A percentile compares a stretch with the other conserved stretches of the same genome.
phyloP scores from a whole-genome alignment of 306 rosid genomes.

The Calophaca sinica region DNA sequence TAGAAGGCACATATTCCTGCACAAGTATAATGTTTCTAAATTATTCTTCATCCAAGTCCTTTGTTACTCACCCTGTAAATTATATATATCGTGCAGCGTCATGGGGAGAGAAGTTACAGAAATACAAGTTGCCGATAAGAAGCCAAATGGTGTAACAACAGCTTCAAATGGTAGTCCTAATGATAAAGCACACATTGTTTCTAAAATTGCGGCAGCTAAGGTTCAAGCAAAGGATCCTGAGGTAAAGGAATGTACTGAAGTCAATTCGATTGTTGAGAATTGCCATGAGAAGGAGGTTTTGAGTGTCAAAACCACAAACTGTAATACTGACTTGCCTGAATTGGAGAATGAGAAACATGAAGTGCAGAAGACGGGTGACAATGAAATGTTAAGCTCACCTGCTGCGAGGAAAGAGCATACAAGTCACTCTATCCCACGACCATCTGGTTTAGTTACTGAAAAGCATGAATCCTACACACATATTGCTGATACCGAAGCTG shows the following conservation, averaged over 20 bases:
- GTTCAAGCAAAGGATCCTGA: conserved; percentile 61
- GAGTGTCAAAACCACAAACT: conserved; percentile 58
- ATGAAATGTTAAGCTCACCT: conserved; percentile 54
- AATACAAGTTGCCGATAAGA: conserved; percentile 55
- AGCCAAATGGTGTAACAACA: conserved; percentile 53
- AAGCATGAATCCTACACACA: conserved; percentile 49
- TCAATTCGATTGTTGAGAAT: conserved; percentile 53
- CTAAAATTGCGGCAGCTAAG: conserved; percentile 55
- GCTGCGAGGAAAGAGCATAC: conserved; percentile 50
- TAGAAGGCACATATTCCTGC: conserved; percentile 30
- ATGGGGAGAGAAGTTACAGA: conserved; percentile 92
- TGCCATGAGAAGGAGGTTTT: conserved; percentile 56
- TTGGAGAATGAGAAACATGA: conserved; percentile 61
- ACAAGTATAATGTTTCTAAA: conserved; percentile 18
- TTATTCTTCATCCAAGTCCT: not conserved
- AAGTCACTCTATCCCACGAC: conserved; percentile 54
- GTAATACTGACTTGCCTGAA: conserved; percentile 48
- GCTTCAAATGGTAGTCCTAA: conserved; percentile 53
- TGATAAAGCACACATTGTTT: conserved; percentile 54
- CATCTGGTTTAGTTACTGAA: conserved; percentile 56
- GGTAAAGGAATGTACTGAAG: conserved; percentile 64
- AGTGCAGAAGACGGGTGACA: conserved; percentile 48
- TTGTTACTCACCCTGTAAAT: conserved; percentile 36
- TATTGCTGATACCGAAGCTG: conserved; percentile 56
- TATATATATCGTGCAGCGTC: conserved; percentile 56